Evolutionary conservation across 352 stramenopile genomes (phyloP).

Genomic region (Phytophthora crassamura): DNA sequence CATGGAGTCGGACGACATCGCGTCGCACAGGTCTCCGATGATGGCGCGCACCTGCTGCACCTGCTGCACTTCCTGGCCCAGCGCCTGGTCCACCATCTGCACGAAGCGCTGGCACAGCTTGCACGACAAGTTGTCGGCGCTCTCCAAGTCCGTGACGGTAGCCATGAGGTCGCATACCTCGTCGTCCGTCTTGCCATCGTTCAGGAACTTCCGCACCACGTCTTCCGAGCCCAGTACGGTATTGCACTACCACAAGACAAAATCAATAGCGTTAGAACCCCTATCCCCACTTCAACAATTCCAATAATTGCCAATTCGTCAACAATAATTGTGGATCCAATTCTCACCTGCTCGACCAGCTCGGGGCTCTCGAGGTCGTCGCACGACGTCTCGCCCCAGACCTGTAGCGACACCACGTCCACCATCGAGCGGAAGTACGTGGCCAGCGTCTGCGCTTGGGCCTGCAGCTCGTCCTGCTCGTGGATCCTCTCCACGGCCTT

Average conservation of each 20-base stretch:
- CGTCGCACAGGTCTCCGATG: slow-evolving; percentile 79
- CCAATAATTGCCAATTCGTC: not conserved
- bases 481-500: slow-evolving; percentile 39
- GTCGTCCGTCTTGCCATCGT: slow-evolving; percentile 45
- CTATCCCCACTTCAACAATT: slow-evolving; percentile 9
- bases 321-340: slow-evolving; percentile 3
- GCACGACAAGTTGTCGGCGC: slow-evolving; percentile 55
- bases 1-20: slow-evolving; percentile 73
- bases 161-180: slow-evolving; percentile 60
- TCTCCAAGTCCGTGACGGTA: slow-evolving; percentile 31
- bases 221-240: slow-evolving; percentile 51
- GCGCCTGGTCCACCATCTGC: slow-evolving; percentile 69
- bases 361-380: slow-evolving; percentile 44
- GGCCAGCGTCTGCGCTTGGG: slow-evolving; percentile 44
- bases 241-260: slow-evolving; percentile 38
- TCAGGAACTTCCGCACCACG: slow-evolving; percentile 50
- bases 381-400: slow-evolving; percentile 57
- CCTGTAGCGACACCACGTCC: slow-evolving; percentile 47
- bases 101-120: slow-evolving; percentile 83
- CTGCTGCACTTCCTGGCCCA: slow-evolving; percentile 62
- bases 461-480: slow-evolving; percentile 50
- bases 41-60: slow-evolving; percentile 76
- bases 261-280: slow-evolving; percentile 1
- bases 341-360: slow-evolving; percentile 41
- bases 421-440: slow-evolving; percentile 50